Conservation (phyloP, 83 land plant genomes). For the Thuja plicata region DNA sequence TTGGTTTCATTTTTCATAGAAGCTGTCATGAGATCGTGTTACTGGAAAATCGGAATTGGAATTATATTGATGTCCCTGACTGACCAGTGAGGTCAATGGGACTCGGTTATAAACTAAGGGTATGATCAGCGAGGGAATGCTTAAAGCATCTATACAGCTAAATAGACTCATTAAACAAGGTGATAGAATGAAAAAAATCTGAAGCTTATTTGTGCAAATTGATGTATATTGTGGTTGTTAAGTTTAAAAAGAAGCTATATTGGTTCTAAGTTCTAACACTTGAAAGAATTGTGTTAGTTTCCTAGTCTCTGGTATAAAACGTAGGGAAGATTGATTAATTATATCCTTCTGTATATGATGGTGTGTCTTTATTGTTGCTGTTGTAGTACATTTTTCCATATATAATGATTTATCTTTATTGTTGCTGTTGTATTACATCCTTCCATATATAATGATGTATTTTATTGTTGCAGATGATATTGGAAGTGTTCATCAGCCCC, state of each 20-base stretch:
- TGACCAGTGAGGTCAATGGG: slow-evolving; percentile 1
- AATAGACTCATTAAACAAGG: neutral
- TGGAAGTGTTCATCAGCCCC: slow-evolving; percentile 25
- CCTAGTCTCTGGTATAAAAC: neutral
- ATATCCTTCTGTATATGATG: neutral
- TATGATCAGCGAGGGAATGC: neutral
- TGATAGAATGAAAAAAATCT: neutral
- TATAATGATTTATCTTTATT: neutral
- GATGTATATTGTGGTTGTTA: neutral
- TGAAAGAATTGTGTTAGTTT: neutral
- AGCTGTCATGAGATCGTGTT: neutral
- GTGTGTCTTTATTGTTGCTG: slow-evolving; percentile 13
- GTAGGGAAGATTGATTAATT: neutral
- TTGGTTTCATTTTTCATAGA: neutral
- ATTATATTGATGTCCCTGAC: neutral
- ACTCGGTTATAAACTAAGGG: neutral
- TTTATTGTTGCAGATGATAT: slow-evolving; percentile 43
- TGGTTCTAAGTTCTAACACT: neutral
- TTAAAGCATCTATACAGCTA: neutral
- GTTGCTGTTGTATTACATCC: slow-evolving; percentile 6
- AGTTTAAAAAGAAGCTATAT: neutral
- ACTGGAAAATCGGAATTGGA: neutral
- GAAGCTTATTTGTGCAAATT: neutral
- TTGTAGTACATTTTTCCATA: neutral
- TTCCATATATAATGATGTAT: neutral